Conservation (phyloP, 495 filamentous ascomycete genomes). For the Immersiella caudata region DNA sequence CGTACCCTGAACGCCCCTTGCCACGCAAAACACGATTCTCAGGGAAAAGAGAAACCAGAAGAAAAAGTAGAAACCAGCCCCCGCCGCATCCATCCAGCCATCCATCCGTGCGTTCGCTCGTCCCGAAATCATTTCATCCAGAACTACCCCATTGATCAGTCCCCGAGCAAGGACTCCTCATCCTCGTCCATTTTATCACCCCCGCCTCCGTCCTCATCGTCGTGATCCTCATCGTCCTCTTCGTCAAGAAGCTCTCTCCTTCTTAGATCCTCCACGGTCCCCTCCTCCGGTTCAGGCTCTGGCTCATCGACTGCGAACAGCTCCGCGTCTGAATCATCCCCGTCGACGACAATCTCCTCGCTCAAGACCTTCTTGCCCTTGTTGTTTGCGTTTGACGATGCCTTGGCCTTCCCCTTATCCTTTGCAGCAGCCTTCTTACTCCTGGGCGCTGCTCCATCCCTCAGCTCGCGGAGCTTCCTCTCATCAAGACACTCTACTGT, state of each 20-base stretch:
- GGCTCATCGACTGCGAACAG: constrained; percentile 47
- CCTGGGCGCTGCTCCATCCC: constrained; percentile 34
- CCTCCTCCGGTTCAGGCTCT: constrained; percentile 49
- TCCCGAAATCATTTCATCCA: constrained; percentile 10
- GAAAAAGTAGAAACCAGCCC: background rate
- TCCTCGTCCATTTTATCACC: constrained; percentile 51
- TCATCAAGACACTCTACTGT: constrained; percentile 75
- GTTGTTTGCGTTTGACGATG: background rate
- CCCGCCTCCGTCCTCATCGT: constrained; percentile 31
- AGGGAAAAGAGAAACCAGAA: background rate
- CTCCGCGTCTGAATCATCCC: constrained; percentile 55
- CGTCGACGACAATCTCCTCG: constrained; percentile 53
- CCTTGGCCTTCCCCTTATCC: constrained; percentile 12
- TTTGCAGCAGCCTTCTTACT: constrained; percentile 39
- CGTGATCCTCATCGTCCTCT: constrained; percentile 39
- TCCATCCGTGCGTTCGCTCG: background rate
- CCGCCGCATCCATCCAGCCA: background rate
- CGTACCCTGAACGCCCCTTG: background rate
- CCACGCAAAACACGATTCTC: background rate
- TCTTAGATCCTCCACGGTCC: constrained; percentile 63
- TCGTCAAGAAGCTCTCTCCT: constrained; percentile 61
- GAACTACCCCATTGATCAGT: constrained; percentile 46
- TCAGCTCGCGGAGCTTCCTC: constrained; percentile 44
- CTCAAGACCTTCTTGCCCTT: constrained; percentile 44
- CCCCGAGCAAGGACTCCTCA: constrained; percentile 73